These are phyloP conservation scores for Ustilago tritici DNA, from an alignment of 1,284 basidiomycete species.

Conservation along the genomic window DNA sequence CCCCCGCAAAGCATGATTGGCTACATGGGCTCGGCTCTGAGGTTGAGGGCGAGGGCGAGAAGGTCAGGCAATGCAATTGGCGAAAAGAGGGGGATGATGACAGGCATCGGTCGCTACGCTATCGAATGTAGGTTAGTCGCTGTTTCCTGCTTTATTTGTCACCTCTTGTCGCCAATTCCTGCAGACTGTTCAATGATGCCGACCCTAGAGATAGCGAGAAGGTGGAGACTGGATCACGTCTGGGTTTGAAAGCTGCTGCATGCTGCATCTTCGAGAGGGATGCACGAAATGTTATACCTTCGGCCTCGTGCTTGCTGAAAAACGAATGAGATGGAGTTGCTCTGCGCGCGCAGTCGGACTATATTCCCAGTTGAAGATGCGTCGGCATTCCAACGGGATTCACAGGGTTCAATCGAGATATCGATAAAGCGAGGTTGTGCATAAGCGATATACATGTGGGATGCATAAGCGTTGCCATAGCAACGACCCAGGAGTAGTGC, in stretches of 20 bases:
- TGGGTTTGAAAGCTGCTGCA: conserved; percentile 17
- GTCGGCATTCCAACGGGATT: too few relatives aligned
- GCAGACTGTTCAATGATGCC: not conserved
- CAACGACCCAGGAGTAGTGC: too few relatives aligned
- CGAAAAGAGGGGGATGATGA: not conserved
- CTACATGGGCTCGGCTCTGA: not conserved
- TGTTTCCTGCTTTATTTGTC: not conserved
- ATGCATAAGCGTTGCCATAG: too few relatives aligned
- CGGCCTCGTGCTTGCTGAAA: not conserved
- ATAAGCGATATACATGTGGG: too few relatives aligned
- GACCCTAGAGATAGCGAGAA: not conserved
- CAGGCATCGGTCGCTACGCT: not conserved
- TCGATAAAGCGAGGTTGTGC: too few relatives aligned
- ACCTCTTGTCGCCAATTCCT: not conserved
- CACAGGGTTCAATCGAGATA: too few relatives aligned
- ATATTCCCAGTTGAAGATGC: too few relatives aligned
- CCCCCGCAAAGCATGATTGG: not conserved
- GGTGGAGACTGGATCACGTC: not conserved
- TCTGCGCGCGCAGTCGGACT: not conserved
- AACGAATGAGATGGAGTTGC: not conserved
- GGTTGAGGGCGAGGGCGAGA: not conserved
- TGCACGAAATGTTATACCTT: not conserved
- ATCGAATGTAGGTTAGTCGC: not conserved
- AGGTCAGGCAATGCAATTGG: not conserved
- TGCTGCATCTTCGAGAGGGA: not conserved